A percentile compares a stretch with the other conserved stretches of the same genome.
Conservation (phyloP, 2,329 filamentous ascomycete genomes). For the Xylariaceae sp. region DNA sequence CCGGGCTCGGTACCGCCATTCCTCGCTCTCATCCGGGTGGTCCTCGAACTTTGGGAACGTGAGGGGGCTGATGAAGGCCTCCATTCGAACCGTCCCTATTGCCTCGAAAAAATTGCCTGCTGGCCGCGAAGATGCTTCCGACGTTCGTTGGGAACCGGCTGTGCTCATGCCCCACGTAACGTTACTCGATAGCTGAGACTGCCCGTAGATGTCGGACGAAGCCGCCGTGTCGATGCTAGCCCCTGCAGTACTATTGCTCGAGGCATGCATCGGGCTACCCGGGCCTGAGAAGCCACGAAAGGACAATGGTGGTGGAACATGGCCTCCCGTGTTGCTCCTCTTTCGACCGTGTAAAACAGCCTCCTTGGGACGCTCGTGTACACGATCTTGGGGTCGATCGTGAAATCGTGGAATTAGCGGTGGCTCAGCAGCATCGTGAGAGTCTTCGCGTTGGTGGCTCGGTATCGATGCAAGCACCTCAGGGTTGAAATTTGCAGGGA, state of each 20-base stretch:
- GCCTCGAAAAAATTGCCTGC: slow-evolving; percentile 78
- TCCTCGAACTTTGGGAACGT: slow-evolving; percentile 56
- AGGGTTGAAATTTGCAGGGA: slow-evolving; percentile 40
- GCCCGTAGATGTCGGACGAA: slow-evolving; percentile 64
- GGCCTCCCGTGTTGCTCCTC: slow-evolving; percentile 85
- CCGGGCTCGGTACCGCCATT: slow-evolving; percentile 54
- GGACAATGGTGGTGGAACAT: slow-evolving; percentile 70
- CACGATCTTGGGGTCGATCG: slow-evolving; percentile 55
- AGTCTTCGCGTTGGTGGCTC: slow-evolving; percentile 55
- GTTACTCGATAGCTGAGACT: slow-evolving; percentile 57
- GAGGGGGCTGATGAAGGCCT: slow-evolving; percentile 83
- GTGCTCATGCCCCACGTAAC: slow-evolving; percentile 53
- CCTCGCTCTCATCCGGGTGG: slow-evolving; percentile 56
- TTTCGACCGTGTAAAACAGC: slow-evolving; percentile 73
- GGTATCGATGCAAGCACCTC: slow-evolving; percentile 41
- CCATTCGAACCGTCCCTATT: slow-evolving; percentile 92
- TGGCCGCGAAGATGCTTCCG: slow-evolving; percentile 58
- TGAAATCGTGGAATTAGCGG: slow-evolving; percentile 74
- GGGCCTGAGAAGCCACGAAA: slow-evolving; percentile 80
- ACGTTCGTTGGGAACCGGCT: slow-evolving; percentile 55
- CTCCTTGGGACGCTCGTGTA: slow-evolving; percentile 52
- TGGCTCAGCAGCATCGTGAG: slow-evolving; percentile 69
- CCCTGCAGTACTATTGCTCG: slow-evolving; percentile 63
- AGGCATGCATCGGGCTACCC: slow-evolving; percentile 50
- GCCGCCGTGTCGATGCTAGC: slow-evolving; percentile 63